These are phyloP conservation scores for Fomitopsis serialis DNA, from an alignment of 768 basidiomycete genomes.

Conservation along the genomic window DNA sequence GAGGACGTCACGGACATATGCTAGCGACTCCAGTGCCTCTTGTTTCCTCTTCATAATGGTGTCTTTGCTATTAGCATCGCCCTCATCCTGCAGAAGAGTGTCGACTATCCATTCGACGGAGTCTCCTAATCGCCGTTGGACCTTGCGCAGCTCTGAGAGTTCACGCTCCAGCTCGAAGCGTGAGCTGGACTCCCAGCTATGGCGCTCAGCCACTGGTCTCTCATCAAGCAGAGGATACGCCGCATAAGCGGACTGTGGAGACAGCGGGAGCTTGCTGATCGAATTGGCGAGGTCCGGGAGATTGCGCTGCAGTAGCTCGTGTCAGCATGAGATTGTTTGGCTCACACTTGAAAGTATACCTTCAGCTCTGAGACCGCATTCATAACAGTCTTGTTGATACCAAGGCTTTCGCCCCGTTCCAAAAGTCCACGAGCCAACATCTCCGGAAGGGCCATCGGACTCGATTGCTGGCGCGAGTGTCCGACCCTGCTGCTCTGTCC, in stretches of 20 bases:
- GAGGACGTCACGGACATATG: constrained; percentile 74
- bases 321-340: constrained; percentile 4
- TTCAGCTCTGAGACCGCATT: constrained; percentile 74
- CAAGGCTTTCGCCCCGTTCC: constrained; percentile 72
- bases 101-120: constrained; percentile 74
- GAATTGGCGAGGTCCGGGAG: constrained; percentile 78
- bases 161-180: constrained; percentile 72
- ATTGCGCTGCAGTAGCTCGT: constrained; percentile 52
- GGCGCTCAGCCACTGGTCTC: constrained; percentile 47
- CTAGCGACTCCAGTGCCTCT: constrained; percentile 71
- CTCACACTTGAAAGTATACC: constrained; percentile 31
- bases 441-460: constrained; percentile 59
- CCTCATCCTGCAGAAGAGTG: constrained; percentile 51
- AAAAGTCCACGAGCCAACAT: constrained; percentile 65
- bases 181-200: constrained; percentile 64
- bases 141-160: constrained; percentile 42
- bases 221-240: constrained; percentile 66
- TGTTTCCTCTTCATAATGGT: constrained; percentile 38
- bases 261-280: constrained; percentile 52
- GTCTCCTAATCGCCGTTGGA: constrained; percentile 62
- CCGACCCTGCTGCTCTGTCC: background rate
- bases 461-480: constrained; percentile 18
- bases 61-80: constrained; percentile 37
- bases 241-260: constrained; percentile 31
- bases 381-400: constrained; percentile 81